Conservation (phyloP, 2,329 filamentous ascomycete species). For the Metarhizium robertsii region DNA sequence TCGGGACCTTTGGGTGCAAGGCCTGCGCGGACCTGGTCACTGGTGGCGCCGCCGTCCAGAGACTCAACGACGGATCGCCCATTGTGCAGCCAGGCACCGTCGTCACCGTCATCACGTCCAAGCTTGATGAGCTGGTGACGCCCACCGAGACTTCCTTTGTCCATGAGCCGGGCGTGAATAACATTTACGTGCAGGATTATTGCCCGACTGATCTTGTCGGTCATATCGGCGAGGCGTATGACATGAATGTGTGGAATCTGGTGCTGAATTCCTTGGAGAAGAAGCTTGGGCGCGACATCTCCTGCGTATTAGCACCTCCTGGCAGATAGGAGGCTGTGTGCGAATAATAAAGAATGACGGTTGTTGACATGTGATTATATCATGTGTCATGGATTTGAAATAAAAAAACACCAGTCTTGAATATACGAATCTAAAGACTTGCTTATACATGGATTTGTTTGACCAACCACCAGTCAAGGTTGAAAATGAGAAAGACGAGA, state of each 20-base stretch:
- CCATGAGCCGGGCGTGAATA: slow-evolving; percentile 8
- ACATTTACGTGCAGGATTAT: slow-evolving; percentile 11
- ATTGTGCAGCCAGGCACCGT: slow-evolving; percentile 9
- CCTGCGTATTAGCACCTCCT: background rate
- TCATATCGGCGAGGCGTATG: slow-evolving; percentile 8
- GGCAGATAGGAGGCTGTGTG: slow-evolving; percentile 4
- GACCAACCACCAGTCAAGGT: slow-evolving; percentile 1
- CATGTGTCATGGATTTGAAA: too few species aligned
- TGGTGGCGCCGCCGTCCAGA: slow-evolving; percentile 3
- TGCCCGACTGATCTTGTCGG: slow-evolving; percentile 8
- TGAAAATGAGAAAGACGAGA: background rate
- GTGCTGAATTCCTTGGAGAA: slow-evolving; percentile 10
- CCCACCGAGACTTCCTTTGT: slow-evolving; percentile 9
- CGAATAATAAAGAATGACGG: background rate
- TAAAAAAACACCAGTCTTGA: too few species aligned
- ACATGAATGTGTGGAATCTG: slow-evolving; percentile 10
- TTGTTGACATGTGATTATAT: background rate
- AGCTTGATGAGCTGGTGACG: slow-evolving; percentile 8
- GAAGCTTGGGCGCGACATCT: slow-evolving; percentile 5
- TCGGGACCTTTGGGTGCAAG: slow-evolving; percentile 6
- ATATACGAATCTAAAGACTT: too few species aligned
- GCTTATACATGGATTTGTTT: too few species aligned
- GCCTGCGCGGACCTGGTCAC: slow-evolving; percentile 9
- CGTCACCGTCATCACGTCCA: slow-evolving; percentile 9
- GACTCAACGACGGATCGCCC: slow-evolving; percentile 8